Conservation (phyloP, 2,329 filamentous ascomycete genomes). For the Sporothrix variecibatus region DNA sequence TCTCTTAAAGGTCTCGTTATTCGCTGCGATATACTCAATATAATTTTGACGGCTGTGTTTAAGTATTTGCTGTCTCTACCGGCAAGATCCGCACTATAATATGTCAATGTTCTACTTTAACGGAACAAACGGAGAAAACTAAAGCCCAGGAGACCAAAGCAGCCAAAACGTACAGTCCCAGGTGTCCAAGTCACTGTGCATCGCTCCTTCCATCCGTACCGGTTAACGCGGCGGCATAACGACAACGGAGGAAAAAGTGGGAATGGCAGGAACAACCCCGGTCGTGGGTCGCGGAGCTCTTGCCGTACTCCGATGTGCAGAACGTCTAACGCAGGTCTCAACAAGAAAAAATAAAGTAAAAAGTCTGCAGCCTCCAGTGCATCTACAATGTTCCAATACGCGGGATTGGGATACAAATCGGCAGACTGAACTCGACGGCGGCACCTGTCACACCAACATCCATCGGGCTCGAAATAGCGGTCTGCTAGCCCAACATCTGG, state of each 20-base stretch:
- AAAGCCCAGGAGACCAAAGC: not conserved
- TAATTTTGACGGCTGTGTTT: not conserved
- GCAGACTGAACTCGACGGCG: not conserved
- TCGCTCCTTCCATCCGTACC: not conserved
- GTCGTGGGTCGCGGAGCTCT: not conserved
- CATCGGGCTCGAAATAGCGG: not conserved
- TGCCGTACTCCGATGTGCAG: not conserved
- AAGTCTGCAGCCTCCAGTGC: not conserved
- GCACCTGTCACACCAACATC: not conserved
- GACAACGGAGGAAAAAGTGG: not conserved
- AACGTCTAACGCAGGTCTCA: not conserved
- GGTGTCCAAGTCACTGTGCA: not conserved
- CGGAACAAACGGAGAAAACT: not conserved
- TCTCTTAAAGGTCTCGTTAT: not conserved
- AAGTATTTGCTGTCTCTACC: not conserved
- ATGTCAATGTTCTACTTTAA: not conserved
- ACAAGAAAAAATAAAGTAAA: not conserved
- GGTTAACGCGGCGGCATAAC: not conserved
- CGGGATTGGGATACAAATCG: not conserved
- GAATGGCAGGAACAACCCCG: not conserved
- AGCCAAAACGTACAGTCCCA: not conserved
- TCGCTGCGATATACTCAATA: not conserved
- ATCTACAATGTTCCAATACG: not conserved
- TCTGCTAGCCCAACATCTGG: constrained; percentile 4
- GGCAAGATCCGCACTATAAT: not conserved